Conservation (phyloP, 805 yeast species). For the Teunomyces atbi region DNA sequence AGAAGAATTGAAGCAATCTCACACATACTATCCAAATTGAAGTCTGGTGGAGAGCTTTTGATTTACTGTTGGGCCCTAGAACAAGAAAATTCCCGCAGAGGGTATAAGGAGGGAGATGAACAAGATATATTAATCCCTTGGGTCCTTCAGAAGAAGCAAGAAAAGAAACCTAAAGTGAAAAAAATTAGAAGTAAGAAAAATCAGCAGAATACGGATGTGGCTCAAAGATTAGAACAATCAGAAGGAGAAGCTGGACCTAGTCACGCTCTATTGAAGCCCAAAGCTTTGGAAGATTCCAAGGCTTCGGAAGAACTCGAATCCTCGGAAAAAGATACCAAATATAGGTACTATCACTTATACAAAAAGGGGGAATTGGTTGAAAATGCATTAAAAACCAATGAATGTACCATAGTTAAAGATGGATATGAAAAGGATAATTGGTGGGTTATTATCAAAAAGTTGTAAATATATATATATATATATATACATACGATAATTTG, state of each 20-base stretch:
- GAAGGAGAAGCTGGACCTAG: slow-evolving; percentile 8
- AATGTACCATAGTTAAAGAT: slow-evolving; percentile 50
- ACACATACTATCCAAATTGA: slow-evolving; percentile 62
- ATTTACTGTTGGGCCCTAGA: slow-evolving; percentile 97
- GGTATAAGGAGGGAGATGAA: slow-evolving; percentile 86
- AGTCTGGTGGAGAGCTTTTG: slow-evolving; percentile 62
- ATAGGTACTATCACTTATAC: slow-evolving; percentile 87
- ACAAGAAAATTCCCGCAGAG: slow-evolving; percentile 83
- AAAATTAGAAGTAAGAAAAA: slow-evolving; percentile 5
- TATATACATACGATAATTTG: not conserved
- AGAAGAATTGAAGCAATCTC: slow-evolving; percentile 74
- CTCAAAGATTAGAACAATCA: not conserved
- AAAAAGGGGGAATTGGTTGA: slow-evolving; percentile 76
- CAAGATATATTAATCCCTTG: slow-evolving; percentile 96
- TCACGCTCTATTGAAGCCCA: too few species aligned
- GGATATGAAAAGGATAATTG: slow-evolving; percentile 96
- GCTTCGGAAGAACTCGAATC: not conserved
- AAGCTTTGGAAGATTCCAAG: not conserved
- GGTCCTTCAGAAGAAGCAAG: slow-evolving; percentile 63
- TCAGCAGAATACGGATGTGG: slow-evolving; percentile 1
- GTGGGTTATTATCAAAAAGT: slow-evolving; percentile 54
- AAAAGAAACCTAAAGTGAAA: slow-evolving; percentile 29
- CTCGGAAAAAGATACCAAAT: slow-evolving; percentile 48
- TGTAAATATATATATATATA: slow-evolving; percentile 2
- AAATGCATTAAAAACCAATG: slow-evolving; percentile 73